Evolutionary conservation across 2,329 filamentous ascomycete genomes (phyloP).

Genomic region (Dichotomopilus funicola): DNA sequence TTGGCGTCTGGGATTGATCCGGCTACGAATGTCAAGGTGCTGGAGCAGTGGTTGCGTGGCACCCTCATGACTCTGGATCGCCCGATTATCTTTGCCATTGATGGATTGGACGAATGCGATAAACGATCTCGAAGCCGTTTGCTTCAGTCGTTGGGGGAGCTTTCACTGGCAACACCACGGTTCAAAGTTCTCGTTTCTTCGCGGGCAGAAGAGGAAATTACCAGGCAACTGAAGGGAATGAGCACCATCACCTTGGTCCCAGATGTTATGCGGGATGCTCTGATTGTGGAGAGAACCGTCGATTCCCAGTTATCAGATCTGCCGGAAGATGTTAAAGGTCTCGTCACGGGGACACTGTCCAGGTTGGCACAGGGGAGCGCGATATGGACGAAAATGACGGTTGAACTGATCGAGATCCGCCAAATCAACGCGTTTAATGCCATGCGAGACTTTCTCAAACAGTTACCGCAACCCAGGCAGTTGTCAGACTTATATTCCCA

Average conservation of each 20-base stretch:
- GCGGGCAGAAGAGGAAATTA: neutral
- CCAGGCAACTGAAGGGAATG: neutral
- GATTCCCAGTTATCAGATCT: neutral
- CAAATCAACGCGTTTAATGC: neutral
- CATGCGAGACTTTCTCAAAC: neutral
- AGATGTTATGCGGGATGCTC: neutral
- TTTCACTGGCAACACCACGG: constrained; percentile 9
- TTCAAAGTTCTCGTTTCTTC: constrained; percentile 13
- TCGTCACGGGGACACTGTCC: neutral
- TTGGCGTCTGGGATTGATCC: neutral
- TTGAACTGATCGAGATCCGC: neutral
- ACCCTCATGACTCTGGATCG: neutral
- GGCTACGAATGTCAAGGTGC: neutral
- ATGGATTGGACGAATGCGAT: constrained; percentile 28
- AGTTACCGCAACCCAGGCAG: neutral
- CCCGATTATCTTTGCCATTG: constrained; percentile 21
- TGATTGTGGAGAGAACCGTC: neutral
- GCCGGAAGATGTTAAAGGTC: neutral
- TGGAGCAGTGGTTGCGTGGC: neutral
- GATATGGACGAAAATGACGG: constrained; percentile 2
- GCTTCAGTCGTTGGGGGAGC: constrained; percentile 7
- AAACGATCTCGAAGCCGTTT: constrained; percentile 20
- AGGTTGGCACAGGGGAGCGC: neutral
- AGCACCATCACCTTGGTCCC: neutral
- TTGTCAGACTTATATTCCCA: neutral